Percentiles rank a stretch among this genome's conserved stretches.
These are phyloP conservation scores for Rhazya stricta DNA, from an alignment of 257 asterid species.

Conservation along the genomic window DNA sequence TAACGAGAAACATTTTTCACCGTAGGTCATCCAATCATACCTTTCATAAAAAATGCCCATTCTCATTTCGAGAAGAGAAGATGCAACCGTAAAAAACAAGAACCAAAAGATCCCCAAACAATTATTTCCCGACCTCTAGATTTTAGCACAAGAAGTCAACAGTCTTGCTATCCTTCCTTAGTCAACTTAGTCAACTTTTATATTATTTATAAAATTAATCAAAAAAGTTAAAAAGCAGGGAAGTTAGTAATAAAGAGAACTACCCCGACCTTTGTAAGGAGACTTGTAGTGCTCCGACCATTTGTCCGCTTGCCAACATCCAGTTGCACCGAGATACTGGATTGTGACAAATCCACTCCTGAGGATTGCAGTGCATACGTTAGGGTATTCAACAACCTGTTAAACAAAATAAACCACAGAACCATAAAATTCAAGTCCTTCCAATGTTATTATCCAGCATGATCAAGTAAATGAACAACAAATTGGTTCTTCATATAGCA, in stretches of 20 bases:
- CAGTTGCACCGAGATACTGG: constrained; percentile 57
- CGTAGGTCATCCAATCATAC: neutral
- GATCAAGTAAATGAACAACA: neutral
- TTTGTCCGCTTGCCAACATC: constrained; percentile 42
- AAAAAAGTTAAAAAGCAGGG: neutral
- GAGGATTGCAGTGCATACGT: constrained; percentile 47
- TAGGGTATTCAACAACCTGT: constrained; percentile 45
- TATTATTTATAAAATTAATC: too few relatives aligned
- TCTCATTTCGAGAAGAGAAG: neutral
- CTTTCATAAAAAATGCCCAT: neutral
- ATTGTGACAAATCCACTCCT: constrained; percentile 60
- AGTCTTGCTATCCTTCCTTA: neutral
- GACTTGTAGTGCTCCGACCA: constrained; percentile 20
- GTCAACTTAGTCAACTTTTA: too few relatives aligned
- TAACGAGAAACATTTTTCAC: neutral
- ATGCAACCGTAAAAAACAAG: neutral
- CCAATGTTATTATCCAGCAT: neutral
- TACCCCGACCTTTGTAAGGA: constrained; percentile 28
- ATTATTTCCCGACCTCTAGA: neutral
- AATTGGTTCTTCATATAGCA: neutral
- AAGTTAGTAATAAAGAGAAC: constrained; percentile 5
- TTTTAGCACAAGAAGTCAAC: neutral
- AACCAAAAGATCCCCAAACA: neutral
- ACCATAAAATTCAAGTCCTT: neutral
- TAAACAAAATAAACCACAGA: constrained; percentile 14